phyloP scores from a whole-genome alignment of 2,329 filamentous ascomycete genomes.

The Fusarium redolens region DNA sequence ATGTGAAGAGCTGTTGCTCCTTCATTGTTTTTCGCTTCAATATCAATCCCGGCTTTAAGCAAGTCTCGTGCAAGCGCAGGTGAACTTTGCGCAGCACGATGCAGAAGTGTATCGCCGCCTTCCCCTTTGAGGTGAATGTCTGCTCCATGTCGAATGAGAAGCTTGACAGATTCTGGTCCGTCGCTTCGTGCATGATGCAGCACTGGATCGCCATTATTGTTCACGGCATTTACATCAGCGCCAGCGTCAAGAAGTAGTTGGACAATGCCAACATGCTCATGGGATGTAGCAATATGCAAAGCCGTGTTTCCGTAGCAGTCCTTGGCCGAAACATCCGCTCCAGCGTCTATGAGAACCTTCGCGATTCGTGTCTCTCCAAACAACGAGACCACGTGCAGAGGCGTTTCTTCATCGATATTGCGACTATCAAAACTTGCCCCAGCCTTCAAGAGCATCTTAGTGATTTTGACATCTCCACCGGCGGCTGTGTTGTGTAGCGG shows the following conservation, averaged over 20 bases:
- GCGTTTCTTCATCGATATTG: background rate
- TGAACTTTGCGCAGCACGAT: background rate
- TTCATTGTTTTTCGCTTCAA: background rate
- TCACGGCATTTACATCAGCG: background rate
- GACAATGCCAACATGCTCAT: background rate
- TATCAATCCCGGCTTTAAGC: background rate
- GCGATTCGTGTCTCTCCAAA: background rate
- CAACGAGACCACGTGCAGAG: background rate
- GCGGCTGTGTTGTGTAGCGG: background rate
- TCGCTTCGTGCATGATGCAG: background rate
- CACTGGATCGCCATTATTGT: background rate
- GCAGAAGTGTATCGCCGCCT: background rate
- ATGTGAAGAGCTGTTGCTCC: background rate
- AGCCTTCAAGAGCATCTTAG: background rate
- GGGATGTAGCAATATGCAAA: background rate
- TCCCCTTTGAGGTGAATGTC: background rate
- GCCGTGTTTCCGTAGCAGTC: background rate
- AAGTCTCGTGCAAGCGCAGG: background rate
- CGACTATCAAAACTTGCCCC: background rate
- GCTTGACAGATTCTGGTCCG: background rate
- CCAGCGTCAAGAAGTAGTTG: background rate
- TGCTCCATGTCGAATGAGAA: fast-evolving
- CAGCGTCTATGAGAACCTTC: background rate
- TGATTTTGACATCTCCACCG: background rate
- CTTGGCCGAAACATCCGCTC: background rate